phyloP scores from a whole-genome alignment of 208 protist genomes.

The Trypanosoma rangeli region DNA sequence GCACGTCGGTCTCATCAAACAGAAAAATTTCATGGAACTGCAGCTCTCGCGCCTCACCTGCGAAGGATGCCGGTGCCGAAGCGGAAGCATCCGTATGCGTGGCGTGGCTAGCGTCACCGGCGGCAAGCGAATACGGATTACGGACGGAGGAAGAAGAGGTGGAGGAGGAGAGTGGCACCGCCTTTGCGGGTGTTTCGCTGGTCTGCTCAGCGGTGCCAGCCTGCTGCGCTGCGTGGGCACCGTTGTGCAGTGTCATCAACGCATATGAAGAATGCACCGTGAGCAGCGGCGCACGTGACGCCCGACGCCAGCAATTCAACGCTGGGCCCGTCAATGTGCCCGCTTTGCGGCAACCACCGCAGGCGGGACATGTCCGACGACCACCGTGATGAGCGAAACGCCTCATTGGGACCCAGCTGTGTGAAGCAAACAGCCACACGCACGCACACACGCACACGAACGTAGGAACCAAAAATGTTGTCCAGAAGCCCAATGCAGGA shows the following conservation, averaged over 20 bases:
- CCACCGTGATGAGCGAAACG: not conserved
- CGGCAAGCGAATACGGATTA: not conserved
- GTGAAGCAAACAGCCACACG: not conserved
- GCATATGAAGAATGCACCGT: not conserved
- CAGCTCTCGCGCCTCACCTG: slow-evolving; percentile 14
- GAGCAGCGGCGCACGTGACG: not conserved
- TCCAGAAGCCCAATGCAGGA: not conserved
- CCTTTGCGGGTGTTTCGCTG: too few relatives aligned
- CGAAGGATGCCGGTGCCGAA: not conserved
- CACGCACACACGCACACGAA: not conserved
- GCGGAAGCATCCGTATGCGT: not conserved
- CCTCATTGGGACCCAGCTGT: slow-evolving; percentile 7
- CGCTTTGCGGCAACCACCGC: not conserved
- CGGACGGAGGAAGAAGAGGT: not conserved
- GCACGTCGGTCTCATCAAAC: slow-evolving; percentile 38
- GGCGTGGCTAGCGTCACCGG: not conserved
- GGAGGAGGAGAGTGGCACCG: not conserved
- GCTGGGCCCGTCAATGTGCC: not conserved
- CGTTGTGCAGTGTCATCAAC: not conserved
- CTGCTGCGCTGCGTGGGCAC: not conserved
- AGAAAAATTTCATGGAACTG: slow-evolving; percentile 28
- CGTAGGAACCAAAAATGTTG: not conserved
- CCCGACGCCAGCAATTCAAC: slow-evolving; percentile 2
- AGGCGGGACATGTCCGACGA: not conserved
- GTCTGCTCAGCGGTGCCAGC: not conserved